These are phyloP conservation scores for Nemania diffusa DNA, from an alignment of 2,329 filamentous ascomycete genomes.

Conservation along the genomic window DNA sequence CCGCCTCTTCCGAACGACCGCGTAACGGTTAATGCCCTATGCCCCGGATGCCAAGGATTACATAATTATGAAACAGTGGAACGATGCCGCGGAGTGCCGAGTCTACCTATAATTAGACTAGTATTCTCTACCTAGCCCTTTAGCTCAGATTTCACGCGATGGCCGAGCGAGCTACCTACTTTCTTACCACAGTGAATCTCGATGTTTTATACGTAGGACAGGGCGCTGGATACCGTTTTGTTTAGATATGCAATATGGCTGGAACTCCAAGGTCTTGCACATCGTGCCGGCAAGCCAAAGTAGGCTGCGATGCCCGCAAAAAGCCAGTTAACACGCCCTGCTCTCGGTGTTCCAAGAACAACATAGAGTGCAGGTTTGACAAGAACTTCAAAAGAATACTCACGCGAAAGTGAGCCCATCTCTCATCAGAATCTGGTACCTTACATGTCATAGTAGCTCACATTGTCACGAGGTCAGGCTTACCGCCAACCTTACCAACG, in stretches of 20 bases:
- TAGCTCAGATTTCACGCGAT: background rate
- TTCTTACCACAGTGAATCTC: background rate
- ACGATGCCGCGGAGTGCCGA: background rate
- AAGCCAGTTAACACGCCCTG: slow-evolving; percentile 28
- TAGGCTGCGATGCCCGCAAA: slow-evolving; percentile 33
- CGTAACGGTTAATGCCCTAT: background rate
- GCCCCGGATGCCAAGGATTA: slow-evolving; percentile 1
- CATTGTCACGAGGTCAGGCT: slow-evolving; percentile 18
- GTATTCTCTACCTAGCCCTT: background rate
- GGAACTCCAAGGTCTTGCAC: slow-evolving; percentile 32
- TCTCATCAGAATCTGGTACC: background rate
- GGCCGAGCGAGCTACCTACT: background rate
- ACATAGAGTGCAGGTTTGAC: slow-evolving; percentile 31
- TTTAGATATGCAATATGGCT: slow-evolving; percentile 23
- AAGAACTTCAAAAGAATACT: slow-evolving; percentile 35
- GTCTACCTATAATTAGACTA: background rate
- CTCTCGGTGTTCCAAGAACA: slow-evolving; percentile 21
- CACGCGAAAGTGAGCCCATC: slow-evolving; percentile 29
- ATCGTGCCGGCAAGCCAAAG: slow-evolving; percentile 32
- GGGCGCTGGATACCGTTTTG: background rate
- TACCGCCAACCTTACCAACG: slow-evolving; percentile 29
- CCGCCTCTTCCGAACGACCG: background rate
- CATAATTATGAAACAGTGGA: too few relatives aligned
- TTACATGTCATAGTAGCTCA: background rate
- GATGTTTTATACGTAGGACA: background rate